Evolutionary conservation across 2,329 filamentous ascomycete genomes (phyloP).

Genomic region (Metarhizium humberi): DNA sequence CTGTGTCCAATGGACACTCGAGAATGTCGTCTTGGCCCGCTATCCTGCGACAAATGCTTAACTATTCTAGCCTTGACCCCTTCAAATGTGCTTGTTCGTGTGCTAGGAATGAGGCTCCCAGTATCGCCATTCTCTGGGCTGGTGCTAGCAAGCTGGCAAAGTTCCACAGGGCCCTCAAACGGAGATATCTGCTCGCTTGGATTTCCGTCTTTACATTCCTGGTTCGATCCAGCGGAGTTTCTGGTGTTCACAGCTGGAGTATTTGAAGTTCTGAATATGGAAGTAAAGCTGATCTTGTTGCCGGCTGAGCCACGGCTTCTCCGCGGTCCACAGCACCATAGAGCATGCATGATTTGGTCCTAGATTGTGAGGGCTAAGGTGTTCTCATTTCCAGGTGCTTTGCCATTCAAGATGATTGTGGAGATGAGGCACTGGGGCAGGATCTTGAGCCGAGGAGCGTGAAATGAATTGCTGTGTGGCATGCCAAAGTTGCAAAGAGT

Average conservation of each 20-base stretch:
- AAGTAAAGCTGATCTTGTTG: constrained; percentile 7
- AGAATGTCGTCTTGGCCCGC: constrained; percentile 28
- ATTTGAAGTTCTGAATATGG: constrained; percentile 7
- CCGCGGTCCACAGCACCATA: constrained; percentile 16
- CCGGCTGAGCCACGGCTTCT: not conserved
- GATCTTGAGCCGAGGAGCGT: not conserved
- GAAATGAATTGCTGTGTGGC: not conserved
- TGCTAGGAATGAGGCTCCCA: constrained; percentile 13
- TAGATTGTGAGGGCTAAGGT: not conserved
- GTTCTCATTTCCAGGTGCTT: not conserved
- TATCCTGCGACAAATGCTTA: constrained; percentile 36
- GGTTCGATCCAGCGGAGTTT: not conserved
- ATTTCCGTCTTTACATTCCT: constrained; percentile 2
- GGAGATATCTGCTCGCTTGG: constrained; percentile 7
- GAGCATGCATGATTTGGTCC: constrained; percentile 8
- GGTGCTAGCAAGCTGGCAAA: constrained; percentile 23
- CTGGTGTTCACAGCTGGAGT: constrained; percentile 5
- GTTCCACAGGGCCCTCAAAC: constrained; percentile 15
- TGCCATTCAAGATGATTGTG: not conserved
- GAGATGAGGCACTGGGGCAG: not conserved
- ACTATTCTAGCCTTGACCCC: constrained; percentile 35
- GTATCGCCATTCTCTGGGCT: constrained; percentile 33
- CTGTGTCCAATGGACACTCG: constrained; percentile 34
- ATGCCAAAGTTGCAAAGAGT: not conserved
- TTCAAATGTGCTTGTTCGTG: constrained; percentile 31